These are phyloP conservation scores for Paratinospora sagittata DNA, from an alignment of 164 flowering plant species.

Conservation along the genomic window DNA sequence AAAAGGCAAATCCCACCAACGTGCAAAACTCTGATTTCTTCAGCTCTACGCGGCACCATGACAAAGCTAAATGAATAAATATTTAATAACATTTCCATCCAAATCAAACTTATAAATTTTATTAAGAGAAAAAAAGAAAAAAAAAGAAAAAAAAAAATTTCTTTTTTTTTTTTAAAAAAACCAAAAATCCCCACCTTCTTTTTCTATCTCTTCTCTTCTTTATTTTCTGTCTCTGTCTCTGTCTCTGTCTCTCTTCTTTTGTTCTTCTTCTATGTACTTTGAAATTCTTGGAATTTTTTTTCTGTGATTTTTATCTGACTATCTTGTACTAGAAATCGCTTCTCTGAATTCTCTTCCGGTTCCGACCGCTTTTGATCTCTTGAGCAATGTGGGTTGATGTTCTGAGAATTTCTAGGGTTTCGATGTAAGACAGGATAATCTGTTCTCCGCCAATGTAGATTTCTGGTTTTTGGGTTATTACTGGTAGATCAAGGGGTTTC, in stretches of 20 bases:
- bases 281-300: neutral
- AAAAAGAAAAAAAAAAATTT: too few species aligned
- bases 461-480: neutral
- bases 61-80: too few species aligned
- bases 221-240: neutral
- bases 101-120: too few species aligned
- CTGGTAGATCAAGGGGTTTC: too few species aligned
- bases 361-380: too few species aligned
- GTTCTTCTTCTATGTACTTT: neutral
- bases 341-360: too few species aligned
- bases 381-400: neutral
- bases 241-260: neutral
- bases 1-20: too few species aligned
- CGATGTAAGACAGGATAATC: neutral
- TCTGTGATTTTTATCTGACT: neutral
- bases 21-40: too few species aligned
- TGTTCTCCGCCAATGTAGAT: neutral
- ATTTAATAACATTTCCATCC: too few species aligned
- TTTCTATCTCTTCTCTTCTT: neutral
- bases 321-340: neutral
- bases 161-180: neutral
- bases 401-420: neutral
- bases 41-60: too few species aligned
- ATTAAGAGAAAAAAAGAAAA: too few species aligned
- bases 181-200: conserved; percentile 4